Evolutionary conservation across 176 grass and related monocot species (phyloP).

Genomic region (Chloris gayana): DNA sequence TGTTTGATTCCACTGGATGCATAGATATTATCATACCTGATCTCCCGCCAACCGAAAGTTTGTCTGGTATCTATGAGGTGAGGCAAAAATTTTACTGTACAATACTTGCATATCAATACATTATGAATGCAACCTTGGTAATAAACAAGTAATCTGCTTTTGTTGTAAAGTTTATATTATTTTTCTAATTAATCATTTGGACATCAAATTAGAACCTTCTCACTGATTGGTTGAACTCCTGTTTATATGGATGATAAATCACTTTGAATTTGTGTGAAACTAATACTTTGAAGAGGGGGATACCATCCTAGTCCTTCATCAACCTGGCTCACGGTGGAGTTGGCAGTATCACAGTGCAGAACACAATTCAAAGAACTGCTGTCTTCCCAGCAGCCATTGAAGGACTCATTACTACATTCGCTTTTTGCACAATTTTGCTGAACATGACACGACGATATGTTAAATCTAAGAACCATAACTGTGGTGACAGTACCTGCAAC

Average conservation of each 20-base stretch:
- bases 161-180: constrained; percentile 19
- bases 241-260: not conserved
- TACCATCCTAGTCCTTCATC: not conserved
- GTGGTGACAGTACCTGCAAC: not conserved
- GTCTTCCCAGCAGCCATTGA: no score
- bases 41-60: constrained; percentile 54
- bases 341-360: constrained; percentile 4
- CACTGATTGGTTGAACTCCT: not conserved
- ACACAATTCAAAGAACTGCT: no score
- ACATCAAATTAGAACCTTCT: constrained; percentile 1
- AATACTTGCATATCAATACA: constrained; percentile 24
- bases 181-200: not conserved
- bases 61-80: constrained; percentile 77
- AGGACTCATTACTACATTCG: not conserved
- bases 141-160: not conserved
- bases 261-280: not conserved
- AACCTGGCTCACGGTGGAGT: not conserved
- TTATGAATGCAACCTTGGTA: constrained; percentile 8
- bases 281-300: not conserved
- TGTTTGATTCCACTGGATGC: constrained; percentile 85
- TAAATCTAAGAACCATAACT: constrained; percentile 2
- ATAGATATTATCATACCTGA: constrained; percentile 79
- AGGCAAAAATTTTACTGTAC: not conserved
- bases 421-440: constrained; percentile 3
- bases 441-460: not conserved